Conservation (phyloP, 805 yeast genomes). For the Starmerella apis region DNA sequence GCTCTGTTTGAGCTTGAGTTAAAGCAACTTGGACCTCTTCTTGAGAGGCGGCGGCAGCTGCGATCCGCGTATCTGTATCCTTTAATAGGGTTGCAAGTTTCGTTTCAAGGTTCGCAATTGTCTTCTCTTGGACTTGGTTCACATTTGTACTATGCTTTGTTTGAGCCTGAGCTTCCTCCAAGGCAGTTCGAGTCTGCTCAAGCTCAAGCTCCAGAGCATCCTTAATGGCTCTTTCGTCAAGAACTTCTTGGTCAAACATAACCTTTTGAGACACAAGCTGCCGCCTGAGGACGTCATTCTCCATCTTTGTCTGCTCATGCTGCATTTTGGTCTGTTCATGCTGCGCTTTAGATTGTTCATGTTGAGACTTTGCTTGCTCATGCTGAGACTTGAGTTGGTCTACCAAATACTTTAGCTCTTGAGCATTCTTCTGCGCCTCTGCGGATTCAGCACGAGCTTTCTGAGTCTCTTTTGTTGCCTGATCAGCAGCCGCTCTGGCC, state of each 20-base stretch:
- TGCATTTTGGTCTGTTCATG: neutral
- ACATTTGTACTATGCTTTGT: neutral
- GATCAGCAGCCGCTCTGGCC: neutral
- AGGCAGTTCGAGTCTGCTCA: slow-evolving; percentile 32
- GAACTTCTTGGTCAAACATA: slow-evolving; percentile 20
- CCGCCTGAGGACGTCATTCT: slow-evolving; percentile 5
- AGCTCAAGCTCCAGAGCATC: slow-evolving; percentile 19
- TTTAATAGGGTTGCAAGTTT: slow-evolving; percentile 23
- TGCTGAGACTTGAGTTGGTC: neutral
- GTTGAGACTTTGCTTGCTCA: neutral
- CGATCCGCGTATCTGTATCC: neutral
- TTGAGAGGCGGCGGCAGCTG: neutral
- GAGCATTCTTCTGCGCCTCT: neutral
- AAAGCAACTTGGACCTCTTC: slow-evolving; percentile 7
- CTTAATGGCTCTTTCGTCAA: slow-evolving; percentile 10
- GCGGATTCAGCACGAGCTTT: neutral
- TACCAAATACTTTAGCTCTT: neutral
- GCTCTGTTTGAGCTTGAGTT: slow-evolving; percentile 3
- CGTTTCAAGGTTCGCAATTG: slow-evolving; percentile 27
- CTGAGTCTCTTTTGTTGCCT: slow-evolving; percentile 7
- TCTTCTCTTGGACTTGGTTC: slow-evolving; percentile 22
- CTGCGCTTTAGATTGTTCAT: neutral
- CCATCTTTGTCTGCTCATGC: neutral
- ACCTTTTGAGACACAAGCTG: slow-evolving; percentile 20
- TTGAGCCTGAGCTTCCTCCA: neutral